A percentile compares a stretch with the other conserved stretches of the same genome.
phyloP scores from a whole-genome alignment of 2,329 filamentous ascomycete species.

The Lachnellula cervina region DNA sequence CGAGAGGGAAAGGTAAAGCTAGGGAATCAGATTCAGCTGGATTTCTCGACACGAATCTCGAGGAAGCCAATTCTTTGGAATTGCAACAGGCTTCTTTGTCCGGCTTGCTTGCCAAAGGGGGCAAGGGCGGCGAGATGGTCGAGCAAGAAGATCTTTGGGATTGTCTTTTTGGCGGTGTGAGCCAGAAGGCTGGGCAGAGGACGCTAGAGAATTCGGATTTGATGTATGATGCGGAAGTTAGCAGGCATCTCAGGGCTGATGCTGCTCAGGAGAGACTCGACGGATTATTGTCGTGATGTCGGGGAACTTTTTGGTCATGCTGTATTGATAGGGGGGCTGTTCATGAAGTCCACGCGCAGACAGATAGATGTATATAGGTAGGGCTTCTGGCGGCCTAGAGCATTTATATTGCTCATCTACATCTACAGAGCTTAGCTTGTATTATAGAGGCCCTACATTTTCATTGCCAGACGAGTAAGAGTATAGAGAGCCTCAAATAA shows the following conservation, averaged over 20 bases:
- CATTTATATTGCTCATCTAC: too few relatives aligned
- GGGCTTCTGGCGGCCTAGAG: too few relatives aligned
- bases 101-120: constrained; percentile 65
- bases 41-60: constrained; percentile 59
- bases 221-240: constrained; percentile 22
- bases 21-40: constrained; percentile 39
- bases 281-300: not conserved
- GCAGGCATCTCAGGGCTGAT: constrained; percentile 42
- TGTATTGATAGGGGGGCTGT: not conserved
- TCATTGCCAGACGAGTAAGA: too few relatives aligned
- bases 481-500: too few relatives aligned
- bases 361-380: too few relatives aligned
- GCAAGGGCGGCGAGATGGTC: constrained; percentile 73
- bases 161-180: constrained; percentile 68
- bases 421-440: too few relatives aligned
- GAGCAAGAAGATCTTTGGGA: constrained; percentile 77
- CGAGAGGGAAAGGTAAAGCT: constrained; percentile 29
- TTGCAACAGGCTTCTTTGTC: constrained; percentile 68
- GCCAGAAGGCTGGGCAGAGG: constrained; percentile 6
- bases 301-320: not conserved
- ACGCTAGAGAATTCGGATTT: constrained; percentile 8
- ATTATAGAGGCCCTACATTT: too few relatives aligned
- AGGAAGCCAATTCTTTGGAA: constrained; percentile 80
- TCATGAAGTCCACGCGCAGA: too few relatives aligned
- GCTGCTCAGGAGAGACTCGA: constrained; percentile 44